These are phyloP conservation scores for Biscutella laevigata DNA, from an alignment of 441 rosid species.

Conservation along the genomic window DNA sequence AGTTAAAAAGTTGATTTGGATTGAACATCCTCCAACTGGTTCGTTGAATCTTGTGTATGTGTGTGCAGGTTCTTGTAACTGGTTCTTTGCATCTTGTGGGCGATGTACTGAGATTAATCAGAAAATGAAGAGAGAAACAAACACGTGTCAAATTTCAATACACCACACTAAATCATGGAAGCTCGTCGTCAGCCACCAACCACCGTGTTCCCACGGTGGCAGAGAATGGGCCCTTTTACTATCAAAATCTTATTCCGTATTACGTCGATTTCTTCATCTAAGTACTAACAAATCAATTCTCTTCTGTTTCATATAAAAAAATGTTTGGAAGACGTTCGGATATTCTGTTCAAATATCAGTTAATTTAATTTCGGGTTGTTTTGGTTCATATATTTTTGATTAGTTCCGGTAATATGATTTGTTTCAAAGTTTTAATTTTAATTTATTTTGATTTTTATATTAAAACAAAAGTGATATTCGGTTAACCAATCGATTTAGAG, in stretches of 20 bases:
- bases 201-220: neutral
- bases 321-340: no score
- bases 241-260: slow-evolving; percentile 1
- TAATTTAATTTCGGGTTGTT: no score
- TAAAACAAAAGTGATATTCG: no score
- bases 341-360: no score
- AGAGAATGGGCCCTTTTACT: neutral
- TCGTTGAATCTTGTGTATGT: slow-evolving; percentile 72
- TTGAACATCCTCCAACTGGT: slow-evolving; percentile 42
- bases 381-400: no score
- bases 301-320: neutral
- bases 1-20: neutral
- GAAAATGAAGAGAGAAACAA: slow-evolving; percentile 38
- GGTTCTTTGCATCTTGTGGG: slow-evolving; percentile 95
- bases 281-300: neutral
- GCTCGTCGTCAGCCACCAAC: no score
- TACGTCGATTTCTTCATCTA: neutral
- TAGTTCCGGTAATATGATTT: no score
- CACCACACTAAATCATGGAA: slow-evolving; percentile 3
- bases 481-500: no score
- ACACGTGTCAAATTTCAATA: slow-evolving; percentile 1
- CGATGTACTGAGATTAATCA: slow-evolving; percentile 66
- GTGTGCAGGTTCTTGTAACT: slow-evolving; percentile 69
- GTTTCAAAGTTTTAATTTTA: no score
- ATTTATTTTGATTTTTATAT: no score